Evolutionary conservation across 1,139 yeast species (phyloP).

Genomic region (Schizosaccharomyces versatilis): DNA sequence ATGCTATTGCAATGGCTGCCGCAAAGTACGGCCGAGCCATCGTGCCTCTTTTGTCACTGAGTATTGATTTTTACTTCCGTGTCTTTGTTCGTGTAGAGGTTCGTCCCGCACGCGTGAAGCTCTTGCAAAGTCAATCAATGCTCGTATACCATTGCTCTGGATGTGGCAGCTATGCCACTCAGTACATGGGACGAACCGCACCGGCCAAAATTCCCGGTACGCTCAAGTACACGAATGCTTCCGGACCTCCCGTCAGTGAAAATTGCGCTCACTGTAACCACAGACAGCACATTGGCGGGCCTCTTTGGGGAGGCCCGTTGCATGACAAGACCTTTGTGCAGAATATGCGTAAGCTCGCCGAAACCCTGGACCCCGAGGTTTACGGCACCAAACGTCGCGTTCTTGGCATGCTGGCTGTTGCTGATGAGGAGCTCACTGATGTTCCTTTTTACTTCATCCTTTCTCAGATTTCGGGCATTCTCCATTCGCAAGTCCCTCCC

Average conservation of each 20-base stretch:
- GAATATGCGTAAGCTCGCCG: constrained; percentile 35
- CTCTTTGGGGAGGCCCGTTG: constrained; percentile 77
- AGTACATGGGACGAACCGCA: constrained; percentile 44
- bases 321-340: constrained; percentile 49
- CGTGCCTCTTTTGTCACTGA: constrained; percentile 64
- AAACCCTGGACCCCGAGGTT: constrained; percentile 26
- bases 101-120: constrained; percentile 63
- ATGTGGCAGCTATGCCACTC: constrained; percentile 52
- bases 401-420: constrained; percentile 77
- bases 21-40: constrained; percentile 72
- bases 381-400: constrained; percentile 70
- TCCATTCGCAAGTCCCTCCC: constrained; percentile 71
- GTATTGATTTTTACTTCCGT: constrained; percentile 83
- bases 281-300: constrained; percentile 66
- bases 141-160: constrained; percentile 68
- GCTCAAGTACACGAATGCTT: constrained; percentile 32
- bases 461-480: constrained; percentile 47
- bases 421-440: constrained; percentile 38
- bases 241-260: constrained; percentile 33
- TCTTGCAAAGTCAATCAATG: constrained; percentile 38
- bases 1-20: constrained; percentile 57
- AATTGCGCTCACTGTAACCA: constrained; percentile 51
- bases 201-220: constrained; percentile 12
- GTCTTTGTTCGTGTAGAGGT: constrained; percentile 55
- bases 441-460: constrained; percentile 67